A percentile compares a stretch with the other conserved stretches of the same genome.
Evolutionary conservation across 2,329 filamentous ascomycete species (phyloP).

Genomic region (Cryphonectria carpinicola): DNA sequence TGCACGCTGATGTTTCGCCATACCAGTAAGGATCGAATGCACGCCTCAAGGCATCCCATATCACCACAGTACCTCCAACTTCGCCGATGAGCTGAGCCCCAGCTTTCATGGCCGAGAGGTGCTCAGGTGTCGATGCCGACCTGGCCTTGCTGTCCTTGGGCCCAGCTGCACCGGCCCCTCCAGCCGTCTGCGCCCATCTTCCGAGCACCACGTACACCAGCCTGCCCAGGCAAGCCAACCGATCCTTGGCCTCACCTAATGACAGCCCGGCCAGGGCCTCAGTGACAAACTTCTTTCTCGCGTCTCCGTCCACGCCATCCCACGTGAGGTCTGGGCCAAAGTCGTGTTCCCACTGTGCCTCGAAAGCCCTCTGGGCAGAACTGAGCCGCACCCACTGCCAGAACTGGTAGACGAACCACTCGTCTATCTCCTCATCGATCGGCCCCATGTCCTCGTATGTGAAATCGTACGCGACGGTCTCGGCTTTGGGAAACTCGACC

Average conservation of each 20-base stretch:
- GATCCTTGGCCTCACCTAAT: slow-evolving; percentile 49
- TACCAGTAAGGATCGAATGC: slow-evolving; percentile 60
- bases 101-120: slow-evolving; percentile 63
- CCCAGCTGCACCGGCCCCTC: slow-evolving; percentile 41
- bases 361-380: slow-evolving; percentile 75
- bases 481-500: slow-evolving; percentile 70
- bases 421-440: slow-evolving; percentile 88
- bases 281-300: slow-evolving; percentile 60
- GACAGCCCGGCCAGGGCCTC: slow-evolving; percentile 51
- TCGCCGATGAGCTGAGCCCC: slow-evolving; percentile 57
- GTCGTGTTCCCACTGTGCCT: slow-evolving; percentile 71
- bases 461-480: slow-evolving; percentile 83
- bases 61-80: slow-evolving; percentile 52
- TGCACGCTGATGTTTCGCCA: background rate
- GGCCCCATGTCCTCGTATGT: slow-evolving; percentile 73
- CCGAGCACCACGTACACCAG: slow-evolving; percentile 68
- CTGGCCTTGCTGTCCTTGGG: slow-evolving; percentile 45
- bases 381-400: slow-evolving; percentile 82
- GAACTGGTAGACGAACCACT: slow-evolving; percentile 95
- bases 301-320: slow-evolving; percentile 65
- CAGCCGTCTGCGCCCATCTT: slow-evolving; percentile 70
- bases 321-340: slow-evolving; percentile 57
- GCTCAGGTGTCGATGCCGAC: slow-evolving; percentile 57
- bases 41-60: slow-evolving; percentile 55
- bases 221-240: slow-evolving; percentile 59